phyloP scores from a whole-genome alignment of 2,329 filamentous ascomycete species.

The Coniella vitis region DNA sequence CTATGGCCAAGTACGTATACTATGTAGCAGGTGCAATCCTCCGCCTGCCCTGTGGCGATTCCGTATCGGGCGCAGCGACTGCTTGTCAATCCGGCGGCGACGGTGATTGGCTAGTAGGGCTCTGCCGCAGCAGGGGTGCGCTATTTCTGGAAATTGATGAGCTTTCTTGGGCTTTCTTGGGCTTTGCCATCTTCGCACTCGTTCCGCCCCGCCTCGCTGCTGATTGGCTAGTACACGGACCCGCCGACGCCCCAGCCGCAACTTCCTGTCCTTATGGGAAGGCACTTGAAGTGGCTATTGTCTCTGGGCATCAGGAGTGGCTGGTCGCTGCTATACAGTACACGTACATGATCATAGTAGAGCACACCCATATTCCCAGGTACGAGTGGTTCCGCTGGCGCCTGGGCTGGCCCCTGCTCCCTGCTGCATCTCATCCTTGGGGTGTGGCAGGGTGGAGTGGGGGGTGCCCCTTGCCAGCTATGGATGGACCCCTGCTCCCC shows the following conservation, averaged over 20 bases:
- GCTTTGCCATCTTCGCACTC: neutral
- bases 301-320: too few species aligned
- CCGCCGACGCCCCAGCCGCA: neutral
- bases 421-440: neutral
- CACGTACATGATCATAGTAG: too few species aligned
- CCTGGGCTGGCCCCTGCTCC: neutral
- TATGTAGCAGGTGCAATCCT: neutral
- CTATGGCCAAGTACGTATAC: neutral
- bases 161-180: neutral
- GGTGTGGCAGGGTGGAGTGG: too few species aligned
- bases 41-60: neutral
- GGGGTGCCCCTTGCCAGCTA: neutral
- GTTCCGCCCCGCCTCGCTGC: neutral
- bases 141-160: conserved; percentile 5
- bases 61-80: neutral
- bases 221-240: neutral
- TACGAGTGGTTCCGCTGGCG: neutral
- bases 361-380: neutral
- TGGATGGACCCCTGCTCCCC: neutral
- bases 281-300: too few species aligned
- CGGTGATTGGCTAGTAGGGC: neutral
- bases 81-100: neutral
- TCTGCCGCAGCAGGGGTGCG: neutral
- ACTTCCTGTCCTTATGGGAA: conserved; percentile 4
- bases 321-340: neutral